Evolutionary conservation across 352 stramenopile species (phyloP).

Genomic region (Phytophthora cryptogea): DNA sequence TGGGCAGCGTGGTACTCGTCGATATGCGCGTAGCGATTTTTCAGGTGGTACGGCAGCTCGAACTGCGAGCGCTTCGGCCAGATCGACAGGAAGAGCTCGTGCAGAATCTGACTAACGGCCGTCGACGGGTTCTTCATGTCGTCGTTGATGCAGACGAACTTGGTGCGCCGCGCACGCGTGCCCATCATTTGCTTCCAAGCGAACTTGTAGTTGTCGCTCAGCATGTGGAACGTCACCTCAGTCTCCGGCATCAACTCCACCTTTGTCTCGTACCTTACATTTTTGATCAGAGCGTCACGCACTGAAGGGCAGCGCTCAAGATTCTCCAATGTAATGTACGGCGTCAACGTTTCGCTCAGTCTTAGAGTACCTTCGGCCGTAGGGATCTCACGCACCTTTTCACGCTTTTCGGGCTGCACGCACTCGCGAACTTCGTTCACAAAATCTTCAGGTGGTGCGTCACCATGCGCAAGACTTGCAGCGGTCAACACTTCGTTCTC

Average conservation of each 20-base stretch:
- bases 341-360: slow-evolving; percentile 75
- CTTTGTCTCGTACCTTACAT: slow-evolving; percentile 66
- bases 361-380: slow-evolving; percentile 61
- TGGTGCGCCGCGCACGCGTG: slow-evolving; percentile 89
- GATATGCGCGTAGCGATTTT: slow-evolving; percentile 86
- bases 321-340: slow-evolving; percentile 71
- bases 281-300: slow-evolving; percentile 55
- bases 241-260: slow-evolving; percentile 76
- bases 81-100: slow-evolving; percentile 93
- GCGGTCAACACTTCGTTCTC: slow-evolving; percentile 92
- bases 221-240: slow-evolving; percentile 96
- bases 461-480: slow-evolving; percentile 77
- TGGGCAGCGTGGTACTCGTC: slow-evolving; percentile 72
- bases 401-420: slow-evolving; percentile 68
- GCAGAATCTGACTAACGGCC: slow-evolving; percentile 82
- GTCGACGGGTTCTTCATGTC: slow-evolving; percentile 92
- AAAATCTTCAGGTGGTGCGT: slow-evolving; percentile 71
- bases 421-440: slow-evolving; percentile 72
- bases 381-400: slow-evolving; percentile 70
- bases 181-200: slow-evolving; percentile 93
- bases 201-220: slow-evolving; percentile 91
- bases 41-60: slow-evolving; percentile 88
- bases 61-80: slow-evolving; percentile 93
- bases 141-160: slow-evolving; percentile 98
- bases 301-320: slow-evolving; percentile 58